Conservation (phyloP, 352 stramenopile species). For the Phytophthora pseudosyringae region DNA sequence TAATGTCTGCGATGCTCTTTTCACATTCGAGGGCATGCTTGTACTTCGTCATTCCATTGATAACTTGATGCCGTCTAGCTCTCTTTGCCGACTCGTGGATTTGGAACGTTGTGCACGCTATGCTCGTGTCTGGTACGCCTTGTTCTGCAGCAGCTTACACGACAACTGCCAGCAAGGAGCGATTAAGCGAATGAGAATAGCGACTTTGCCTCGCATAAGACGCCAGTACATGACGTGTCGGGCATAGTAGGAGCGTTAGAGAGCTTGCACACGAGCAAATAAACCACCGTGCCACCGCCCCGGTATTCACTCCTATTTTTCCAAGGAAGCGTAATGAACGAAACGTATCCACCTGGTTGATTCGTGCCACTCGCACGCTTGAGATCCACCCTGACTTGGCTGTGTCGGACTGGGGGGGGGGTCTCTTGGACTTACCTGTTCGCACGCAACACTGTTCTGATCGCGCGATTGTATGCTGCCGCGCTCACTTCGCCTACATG, state of each 20-base stretch:
- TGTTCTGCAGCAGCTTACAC: slow-evolving; percentile 4
- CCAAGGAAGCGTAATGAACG: no score
- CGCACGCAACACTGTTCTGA: no score
- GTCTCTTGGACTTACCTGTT: no score
- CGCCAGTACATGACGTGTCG: slow-evolving; percentile 26
- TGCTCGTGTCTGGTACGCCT: not conserved
- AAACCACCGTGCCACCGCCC: no score
- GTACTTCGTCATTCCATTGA: slow-evolving; percentile 13
- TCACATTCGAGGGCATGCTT: not conserved
- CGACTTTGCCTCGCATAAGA: not conserved
- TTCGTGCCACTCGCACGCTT: no score
- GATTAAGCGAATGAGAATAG: slow-evolving; percentile 9
- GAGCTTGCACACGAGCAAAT: no score
- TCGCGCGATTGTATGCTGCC: no score
- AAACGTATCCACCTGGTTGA: no score
- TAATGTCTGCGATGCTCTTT: slow-evolving; percentile 14
- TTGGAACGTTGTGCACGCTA: slow-evolving; percentile 13
- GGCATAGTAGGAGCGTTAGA: no score
- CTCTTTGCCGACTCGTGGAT: slow-evolving; percentile 2
- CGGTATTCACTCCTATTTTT: no score
- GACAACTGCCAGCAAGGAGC: slow-evolving; percentile 4
- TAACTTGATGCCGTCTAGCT: not conserved
- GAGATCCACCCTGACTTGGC: no score
- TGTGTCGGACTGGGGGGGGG: no score
- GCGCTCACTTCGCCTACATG: not conserved